A percentile compares a stretch with the other conserved stretches of the same genome.
These are phyloP conservation scores for Silene noctiflora DNA, from an alignment of 179 eudicot genomes.

Conservation along the genomic window DNA sequence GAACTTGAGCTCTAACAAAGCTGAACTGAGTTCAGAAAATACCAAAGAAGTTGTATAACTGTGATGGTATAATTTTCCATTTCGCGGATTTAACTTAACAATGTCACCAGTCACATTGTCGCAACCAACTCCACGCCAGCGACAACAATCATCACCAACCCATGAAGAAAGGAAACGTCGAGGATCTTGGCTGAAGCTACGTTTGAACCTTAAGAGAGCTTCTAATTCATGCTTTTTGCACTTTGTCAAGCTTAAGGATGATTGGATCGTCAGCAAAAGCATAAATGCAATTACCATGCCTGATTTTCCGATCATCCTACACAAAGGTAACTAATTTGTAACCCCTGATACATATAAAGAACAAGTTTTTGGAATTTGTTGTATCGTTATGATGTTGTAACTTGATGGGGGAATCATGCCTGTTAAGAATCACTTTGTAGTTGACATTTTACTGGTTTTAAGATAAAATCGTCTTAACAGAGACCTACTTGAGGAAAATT, in stretches of 20 bases:
- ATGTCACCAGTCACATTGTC: conserved; percentile 11
- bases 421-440: too few relatives aligned
- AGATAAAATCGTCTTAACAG: too few relatives aligned
- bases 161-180: conserved; percentile 4
- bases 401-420: too few relatives aligned
- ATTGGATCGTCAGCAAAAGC: neutral
- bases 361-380: too few relatives aligned
- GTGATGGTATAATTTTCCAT: neutral
- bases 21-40: neutral
- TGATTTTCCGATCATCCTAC: neutral
- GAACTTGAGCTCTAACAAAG: neutral
- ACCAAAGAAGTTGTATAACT: neutral
- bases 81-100: neutral
- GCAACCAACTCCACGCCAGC: conserved; percentile 16
- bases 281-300: neutral
- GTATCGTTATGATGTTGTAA: too few relatives aligned
- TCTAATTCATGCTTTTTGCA: conserved; percentile 11
- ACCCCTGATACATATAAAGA: too few relatives aligned
- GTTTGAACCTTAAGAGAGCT: conserved; percentile 18
- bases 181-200: neutral
- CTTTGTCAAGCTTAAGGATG: neutral
- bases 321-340: too few relatives aligned
- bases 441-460: too few relatives aligned
- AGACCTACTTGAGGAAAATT: too few relatives aligned
- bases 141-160: conserved; percentile 21